phyloP scores from a whole-genome alignment of 148 eudicot genomes.

The Oxyria digyna region DNA sequence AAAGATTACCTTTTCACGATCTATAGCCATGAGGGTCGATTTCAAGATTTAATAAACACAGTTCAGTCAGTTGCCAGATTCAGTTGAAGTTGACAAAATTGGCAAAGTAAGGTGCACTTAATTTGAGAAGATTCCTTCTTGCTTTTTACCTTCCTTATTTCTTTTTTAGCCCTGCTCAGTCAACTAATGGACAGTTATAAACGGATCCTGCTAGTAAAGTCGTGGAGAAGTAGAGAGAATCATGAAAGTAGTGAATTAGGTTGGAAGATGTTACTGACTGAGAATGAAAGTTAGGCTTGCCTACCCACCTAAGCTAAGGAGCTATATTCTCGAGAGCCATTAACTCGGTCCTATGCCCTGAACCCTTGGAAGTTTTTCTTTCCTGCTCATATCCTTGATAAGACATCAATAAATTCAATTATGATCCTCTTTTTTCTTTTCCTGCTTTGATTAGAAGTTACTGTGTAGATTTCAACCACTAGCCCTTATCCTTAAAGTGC shows the following conservation, averaged over 20 bases:
- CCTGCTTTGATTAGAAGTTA: neutral
- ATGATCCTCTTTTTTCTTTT: neutral
- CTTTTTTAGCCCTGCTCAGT: neutral
- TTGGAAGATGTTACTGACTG: slow-evolving; percentile 2
- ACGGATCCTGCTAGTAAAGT: neutral
- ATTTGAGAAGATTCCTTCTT: neutral
- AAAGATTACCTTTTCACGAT: neutral
- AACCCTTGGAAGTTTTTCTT: slow-evolving; percentile 3
- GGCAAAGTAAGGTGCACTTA: neutral
- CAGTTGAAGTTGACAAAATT: neutral
- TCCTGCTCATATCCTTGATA: neutral
- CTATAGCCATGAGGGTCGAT: neutral
- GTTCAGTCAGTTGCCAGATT: neutral
- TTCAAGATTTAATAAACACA: slow-evolving; percentile 1
- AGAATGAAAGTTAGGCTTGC: slow-evolving; percentile 1
- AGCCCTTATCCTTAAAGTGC: neutral
- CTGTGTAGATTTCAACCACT: neutral
- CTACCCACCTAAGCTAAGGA: slow-evolving; percentile 3
- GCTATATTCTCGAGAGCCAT: neutral
- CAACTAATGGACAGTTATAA: neutral
- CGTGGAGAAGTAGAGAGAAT: neutral
- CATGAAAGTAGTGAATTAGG: neutral
- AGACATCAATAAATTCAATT: neutral
- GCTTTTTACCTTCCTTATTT: neutral
- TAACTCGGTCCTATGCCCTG: neutral